Evolutionary conservation across 108 stramenopile genomes (phyloP).

Genomic region (Discostella pseudostelligera): DNA sequence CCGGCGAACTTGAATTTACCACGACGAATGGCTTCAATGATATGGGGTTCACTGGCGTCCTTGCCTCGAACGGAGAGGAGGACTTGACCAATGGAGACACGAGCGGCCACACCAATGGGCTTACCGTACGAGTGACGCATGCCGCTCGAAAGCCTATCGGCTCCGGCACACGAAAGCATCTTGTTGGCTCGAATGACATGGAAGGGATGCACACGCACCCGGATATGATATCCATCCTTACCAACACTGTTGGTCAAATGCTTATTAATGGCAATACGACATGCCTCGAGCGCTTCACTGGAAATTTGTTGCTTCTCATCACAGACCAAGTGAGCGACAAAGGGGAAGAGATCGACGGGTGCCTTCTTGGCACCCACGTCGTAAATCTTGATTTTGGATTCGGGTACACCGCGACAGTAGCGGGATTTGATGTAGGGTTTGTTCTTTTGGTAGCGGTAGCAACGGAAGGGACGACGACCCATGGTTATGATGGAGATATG

Average conservation of each 20-base stretch:
- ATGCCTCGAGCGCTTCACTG: constrained; percentile 99
- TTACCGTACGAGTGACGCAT: constrained; percentile 99
- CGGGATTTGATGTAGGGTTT: constrained; percentile 99
- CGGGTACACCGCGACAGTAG: constrained; percentile 99
- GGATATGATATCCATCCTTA: constrained; percentile 99
- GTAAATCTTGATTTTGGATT: constrained; percentile 99
- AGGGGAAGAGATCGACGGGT: constrained; percentile 98
- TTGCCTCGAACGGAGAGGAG: constrained; percentile 93
- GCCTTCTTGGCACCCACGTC: constrained; percentile 99
- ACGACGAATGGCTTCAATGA: constrained; percentile 98
- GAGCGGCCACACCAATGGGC: constrained; percentile 98
- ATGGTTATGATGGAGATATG: constrained; percentile 42
- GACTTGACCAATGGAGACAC: constrained; percentile 98
- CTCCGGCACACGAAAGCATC: constrained; percentile 99
- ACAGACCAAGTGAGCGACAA: constrained; percentile 98
- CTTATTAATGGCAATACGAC: constrained; percentile 99
- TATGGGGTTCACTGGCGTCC: constrained; percentile 88
- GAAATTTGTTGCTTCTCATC: constrained; percentile 99
- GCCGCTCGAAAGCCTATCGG: constrained; percentile 97
- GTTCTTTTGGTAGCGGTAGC: constrained; percentile 99
- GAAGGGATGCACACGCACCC: constrained; percentile 99
- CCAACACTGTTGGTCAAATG: constrained; percentile 97
- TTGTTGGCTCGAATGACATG: constrained; percentile 99
- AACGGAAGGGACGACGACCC: constrained; percentile 95
- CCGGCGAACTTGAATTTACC: constrained; percentile 99